Conservation (phyloP, 352 stramenopile genomes). For the Pythium sp. region DNA sequence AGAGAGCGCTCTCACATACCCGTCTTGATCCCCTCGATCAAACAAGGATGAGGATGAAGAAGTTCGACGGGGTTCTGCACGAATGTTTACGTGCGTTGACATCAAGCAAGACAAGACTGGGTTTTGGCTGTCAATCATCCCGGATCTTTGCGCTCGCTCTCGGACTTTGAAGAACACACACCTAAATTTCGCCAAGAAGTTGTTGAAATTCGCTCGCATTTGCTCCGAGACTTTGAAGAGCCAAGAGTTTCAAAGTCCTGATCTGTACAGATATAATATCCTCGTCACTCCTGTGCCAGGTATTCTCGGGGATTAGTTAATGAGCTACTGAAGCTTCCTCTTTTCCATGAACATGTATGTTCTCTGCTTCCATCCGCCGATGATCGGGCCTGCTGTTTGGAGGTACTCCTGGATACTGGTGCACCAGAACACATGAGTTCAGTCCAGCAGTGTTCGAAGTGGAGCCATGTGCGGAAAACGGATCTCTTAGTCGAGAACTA, state of each 20-base stretch:
- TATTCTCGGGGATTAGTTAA: too few relatives aligned
- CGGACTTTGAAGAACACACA: neutral
- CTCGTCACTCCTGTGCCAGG: too few relatives aligned
- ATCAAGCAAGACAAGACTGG: neutral
- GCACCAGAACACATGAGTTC: neutral
- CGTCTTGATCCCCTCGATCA: too few relatives aligned
- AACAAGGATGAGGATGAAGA: too few relatives aligned
- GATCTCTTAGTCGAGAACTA: constrained; percentile 1
- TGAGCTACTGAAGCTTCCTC: too few relatives aligned
- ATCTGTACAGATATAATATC: too few relatives aligned
- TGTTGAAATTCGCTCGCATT: too few relatives aligned
- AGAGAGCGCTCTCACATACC: neutral
- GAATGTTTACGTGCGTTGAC: neutral
- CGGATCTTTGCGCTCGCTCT: neutral
- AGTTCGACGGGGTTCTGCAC: too few relatives aligned
- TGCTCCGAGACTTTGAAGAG: too few relatives aligned
- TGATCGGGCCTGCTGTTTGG: too few relatives aligned
- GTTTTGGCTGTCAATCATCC: neutral
- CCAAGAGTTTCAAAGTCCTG: neutral
- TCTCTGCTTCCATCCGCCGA: too few relatives aligned
- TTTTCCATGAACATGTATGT: too few relatives aligned
- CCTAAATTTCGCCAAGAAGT: neutral
- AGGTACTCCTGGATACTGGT: neutral
- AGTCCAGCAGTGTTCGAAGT: neutral
- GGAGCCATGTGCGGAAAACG: neutral